Conservation (phyloP, 2,329 filamentous ascomycete species). For the Rhynchosporium agropyri region DNA sequence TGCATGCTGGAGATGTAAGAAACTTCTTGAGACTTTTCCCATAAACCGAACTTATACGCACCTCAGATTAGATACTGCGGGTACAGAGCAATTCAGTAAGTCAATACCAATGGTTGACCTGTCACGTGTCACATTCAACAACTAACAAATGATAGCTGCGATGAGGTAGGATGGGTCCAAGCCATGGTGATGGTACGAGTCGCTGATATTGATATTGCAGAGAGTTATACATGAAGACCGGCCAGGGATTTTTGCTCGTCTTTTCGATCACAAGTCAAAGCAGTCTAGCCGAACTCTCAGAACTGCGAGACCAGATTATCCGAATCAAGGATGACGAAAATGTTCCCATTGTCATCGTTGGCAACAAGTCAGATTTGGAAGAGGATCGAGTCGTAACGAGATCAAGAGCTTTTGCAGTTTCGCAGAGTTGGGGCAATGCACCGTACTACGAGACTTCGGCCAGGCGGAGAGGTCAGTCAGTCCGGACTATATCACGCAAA, state of each 20-base stretch:
- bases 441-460: constrained; percentile 76
- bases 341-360: constrained; percentile 72
- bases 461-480: constrained; percentile 52
- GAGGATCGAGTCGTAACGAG: constrained; percentile 69
- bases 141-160: constrained; percentile 48
- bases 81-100: constrained; percentile 77
- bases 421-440: constrained; percentile 70
- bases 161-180: constrained; percentile 52
- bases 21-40: constrained; percentile 6
- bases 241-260: constrained; percentile 74
- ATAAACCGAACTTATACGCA: constrained; percentile 22
- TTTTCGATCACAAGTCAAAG: constrained; percentile 73
- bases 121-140: constrained; percentile 32
- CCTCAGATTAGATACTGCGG: constrained; percentile 67
- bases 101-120: constrained; percentile 3
- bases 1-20: constrained; percentile 71
- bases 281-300: constrained; percentile 69
- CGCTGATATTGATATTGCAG: constrained; percentile 42
- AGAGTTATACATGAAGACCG: constrained; percentile 75
- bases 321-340: constrained; percentile 73
- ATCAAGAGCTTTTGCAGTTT: constrained; percentile 65
- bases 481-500: background rate
- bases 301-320: constrained; percentile 72
- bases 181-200: background rate
- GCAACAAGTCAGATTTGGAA: constrained; percentile 74